These are phyloP conservation scores for Ambispora gerdemannii DNA, from an alignment of 192 early-diverging fungal species.

Conservation along the genomic window DNA sequence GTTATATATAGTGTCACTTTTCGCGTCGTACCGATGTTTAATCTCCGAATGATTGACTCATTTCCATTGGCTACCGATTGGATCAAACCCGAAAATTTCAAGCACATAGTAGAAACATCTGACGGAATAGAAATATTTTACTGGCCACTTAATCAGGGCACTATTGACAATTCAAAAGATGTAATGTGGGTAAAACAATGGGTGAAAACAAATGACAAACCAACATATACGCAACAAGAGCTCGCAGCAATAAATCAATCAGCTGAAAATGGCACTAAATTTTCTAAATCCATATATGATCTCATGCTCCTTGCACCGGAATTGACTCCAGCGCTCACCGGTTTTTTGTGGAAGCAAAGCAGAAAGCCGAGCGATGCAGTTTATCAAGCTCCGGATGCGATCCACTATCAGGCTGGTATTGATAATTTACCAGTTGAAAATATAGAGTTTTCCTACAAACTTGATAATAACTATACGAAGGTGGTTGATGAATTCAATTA, in stretches of 20 bases:
- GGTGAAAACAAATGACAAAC: conserved; percentile 28
- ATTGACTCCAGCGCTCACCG: conserved; percentile 28
- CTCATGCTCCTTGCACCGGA: conserved; percentile 25
- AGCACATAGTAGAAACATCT: conserved; percentile 20
- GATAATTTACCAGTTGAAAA: conserved; percentile 27
- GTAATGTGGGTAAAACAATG: conserved; percentile 42
- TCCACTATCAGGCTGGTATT: conserved; percentile 39
- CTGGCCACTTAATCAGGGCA: conserved; percentile 33
- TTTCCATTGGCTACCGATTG: conserved; percentile 18
- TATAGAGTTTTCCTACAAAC: conserved; percentile 37
- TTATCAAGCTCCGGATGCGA: conserved; percentile 23
- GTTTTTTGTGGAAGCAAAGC: background rate
- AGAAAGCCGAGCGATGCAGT: background rate
- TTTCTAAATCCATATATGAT: conserved; percentile 28
- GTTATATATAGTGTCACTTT: conserved; percentile 39
- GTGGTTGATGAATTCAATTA: conserved; percentile 24
- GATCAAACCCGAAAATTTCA: background rate
- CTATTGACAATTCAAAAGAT: conserved; percentile 14
- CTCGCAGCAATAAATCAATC: background rate
- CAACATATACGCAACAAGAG: background rate
- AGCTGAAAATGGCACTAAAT: conserved; percentile 12
- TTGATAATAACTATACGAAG: conserved; percentile 33
- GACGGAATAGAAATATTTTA: conserved; percentile 40
- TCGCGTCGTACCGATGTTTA: conserved; percentile 40
- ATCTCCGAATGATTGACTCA: conserved; percentile 38